These are phyloP conservation scores for Dendrobium officinale DNA, from an alignment of 106 monocot species.

Conservation along the genomic window DNA sequence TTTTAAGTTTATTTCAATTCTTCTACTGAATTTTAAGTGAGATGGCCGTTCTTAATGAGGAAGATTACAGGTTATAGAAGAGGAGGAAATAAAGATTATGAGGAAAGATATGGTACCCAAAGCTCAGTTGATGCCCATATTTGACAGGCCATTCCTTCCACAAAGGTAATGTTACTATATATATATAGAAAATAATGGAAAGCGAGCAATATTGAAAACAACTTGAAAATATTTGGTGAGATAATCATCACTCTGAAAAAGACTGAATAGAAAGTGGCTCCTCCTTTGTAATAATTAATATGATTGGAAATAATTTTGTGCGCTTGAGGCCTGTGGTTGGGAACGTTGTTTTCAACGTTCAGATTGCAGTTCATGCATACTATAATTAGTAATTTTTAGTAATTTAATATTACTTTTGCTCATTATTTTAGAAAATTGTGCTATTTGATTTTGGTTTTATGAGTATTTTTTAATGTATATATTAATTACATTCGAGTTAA, in stretches of 20 bases:
- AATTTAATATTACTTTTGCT: too few relatives aligned
- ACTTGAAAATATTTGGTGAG: too few relatives aligned
- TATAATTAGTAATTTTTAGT: too few relatives aligned
- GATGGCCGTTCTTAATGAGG: too few relatives aligned
- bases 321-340: neutral
- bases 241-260: neutral
- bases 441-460: too few relatives aligned
- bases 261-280: neutral
- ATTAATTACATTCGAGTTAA: too few relatives aligned
- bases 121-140: conserved; percentile 66
- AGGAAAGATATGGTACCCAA: conserved; percentile 75
- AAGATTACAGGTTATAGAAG: conserved; percentile 43
- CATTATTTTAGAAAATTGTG: too few relatives aligned
- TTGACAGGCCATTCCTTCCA: conserved; percentile 55
- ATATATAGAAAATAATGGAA: too few relatives aligned
- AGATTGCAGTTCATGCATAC: too few relatives aligned
- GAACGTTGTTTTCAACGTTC: too few relatives aligned
- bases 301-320: neutral
- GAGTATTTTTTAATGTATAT: too few relatives aligned
- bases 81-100: conserved; percentile 56
- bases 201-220: too few relatives aligned
- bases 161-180: conserved; percentile 30
- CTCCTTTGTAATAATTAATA: neutral
- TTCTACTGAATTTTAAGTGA: neutral
- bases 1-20: neutral